A percentile compares a stretch with the other conserved stretches of the same genome.
phyloP scores from a whole-genome alignment of 2,329 filamentous ascomycete species.

The Chlorencoelia australis region DNA sequence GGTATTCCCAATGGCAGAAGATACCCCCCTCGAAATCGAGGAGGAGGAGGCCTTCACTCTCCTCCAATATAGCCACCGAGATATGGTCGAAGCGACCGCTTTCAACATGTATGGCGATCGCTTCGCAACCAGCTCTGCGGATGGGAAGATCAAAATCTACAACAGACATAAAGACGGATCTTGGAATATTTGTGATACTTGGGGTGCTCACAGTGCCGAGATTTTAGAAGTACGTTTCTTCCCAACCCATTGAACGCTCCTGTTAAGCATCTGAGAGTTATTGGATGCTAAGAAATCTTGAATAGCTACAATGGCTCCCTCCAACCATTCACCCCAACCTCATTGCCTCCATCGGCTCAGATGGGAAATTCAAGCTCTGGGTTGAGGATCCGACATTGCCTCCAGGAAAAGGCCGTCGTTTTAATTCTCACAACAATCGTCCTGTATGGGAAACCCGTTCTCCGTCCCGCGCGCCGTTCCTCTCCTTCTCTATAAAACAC shows the following conservation, averaged over 20 bases:
- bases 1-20: constrained; percentile 23
- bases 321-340: constrained; percentile 79
- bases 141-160: constrained; percentile 89
- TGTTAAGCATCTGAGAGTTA: too few relatives aligned
- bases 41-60: constrained; percentile 31
- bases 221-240: constrained; percentile 64
- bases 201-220: constrained; percentile 83
- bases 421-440: constrained; percentile 63
- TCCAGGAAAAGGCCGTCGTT: constrained; percentile 64
- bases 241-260: too few relatives aligned
- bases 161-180: constrained; percentile 67
- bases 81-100: constrained; percentile 42
- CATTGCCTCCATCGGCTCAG: constrained; percentile 78
- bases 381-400: constrained; percentile 77
- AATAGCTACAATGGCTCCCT: constrained; percentile 83
- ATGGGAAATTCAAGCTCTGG: constrained; percentile 88
- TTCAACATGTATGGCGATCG: constrained; percentile 91
- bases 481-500: constrained; percentile 75
- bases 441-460: constrained; percentile 31
- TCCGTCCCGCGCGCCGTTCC: constrained; percentile 38
- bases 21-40: constrained; percentile 6
- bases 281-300: too few relatives aligned
- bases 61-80: constrained; percentile 64
- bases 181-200: constrained; percentile 77
- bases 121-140: constrained; percentile 82